Evolutionary conservation across 768 basidiomycete genomes (phyloP), one percentile per base, ranked within the genome.

Genomic region (Lepiota venenata): DNA sequence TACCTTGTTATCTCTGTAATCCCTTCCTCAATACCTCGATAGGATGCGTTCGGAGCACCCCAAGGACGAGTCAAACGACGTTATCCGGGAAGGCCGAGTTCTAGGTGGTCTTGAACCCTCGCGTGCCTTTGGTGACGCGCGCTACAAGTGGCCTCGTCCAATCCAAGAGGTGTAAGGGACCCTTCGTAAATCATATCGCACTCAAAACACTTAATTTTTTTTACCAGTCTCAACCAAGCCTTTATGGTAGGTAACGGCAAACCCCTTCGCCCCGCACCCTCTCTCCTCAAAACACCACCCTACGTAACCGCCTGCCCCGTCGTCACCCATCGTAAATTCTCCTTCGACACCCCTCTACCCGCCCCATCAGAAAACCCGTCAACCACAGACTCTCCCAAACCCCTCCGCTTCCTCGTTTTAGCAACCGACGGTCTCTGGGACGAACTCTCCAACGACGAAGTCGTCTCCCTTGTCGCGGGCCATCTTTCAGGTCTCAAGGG

Each of bases 391-490:
- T 25, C 14, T 20, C n/a, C 36, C 62, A 76, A 67, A 42, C 58
- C 76, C 12, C 67, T 84, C 20, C 84, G 85, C 56, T 97, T 97
- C 70, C 64, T 97, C 50, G 88, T 97, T 43, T 81, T 97, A 42
- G 93, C 93, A 2, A 97, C 93, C 0, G 93, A 97, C 58, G 84
- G 84, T 27, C 75, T 93, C 16, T 93, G 88, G 87, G 84, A 87
- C 63, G 74, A 82, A 57, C 69, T 86, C 21, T 83, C 83, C 74
- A 92, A 91, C 25, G 84, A 91, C 59, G 91, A 95, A 55, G 91
- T 91, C 9, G 93, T 95, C 44, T 78, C 85, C 16, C 83, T 97
- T 25, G 92, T 96, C 14, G 92, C 84, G 12, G 91, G 90, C 6
- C 82, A 92, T 65, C 74, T 96, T 42, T 72, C 80, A 15, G 89